Conservation (phyloP, 2,329 filamentous ascomycete genomes). For the Ilyonectria sp. region DNA sequence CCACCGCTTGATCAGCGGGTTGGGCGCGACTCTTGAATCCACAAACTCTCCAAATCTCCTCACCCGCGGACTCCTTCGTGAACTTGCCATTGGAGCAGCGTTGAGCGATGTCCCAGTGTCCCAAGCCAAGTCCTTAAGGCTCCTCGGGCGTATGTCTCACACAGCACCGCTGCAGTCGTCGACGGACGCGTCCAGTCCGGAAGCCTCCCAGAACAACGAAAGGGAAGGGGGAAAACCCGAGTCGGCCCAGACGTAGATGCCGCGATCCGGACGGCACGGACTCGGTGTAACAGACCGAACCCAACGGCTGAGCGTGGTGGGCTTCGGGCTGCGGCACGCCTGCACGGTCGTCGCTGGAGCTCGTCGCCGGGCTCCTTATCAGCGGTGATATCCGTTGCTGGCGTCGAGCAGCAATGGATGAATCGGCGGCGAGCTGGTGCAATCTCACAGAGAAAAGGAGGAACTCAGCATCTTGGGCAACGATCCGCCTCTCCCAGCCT, state of each 20-base stretch:
- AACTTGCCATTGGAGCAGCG: constrained; percentile 26
- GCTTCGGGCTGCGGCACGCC: neutral
- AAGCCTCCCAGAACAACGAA: neutral
- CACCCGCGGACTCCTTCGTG: constrained; percentile 35
- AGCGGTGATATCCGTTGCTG: neutral
- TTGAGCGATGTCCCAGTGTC: neutral
- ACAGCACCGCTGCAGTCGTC: constrained; percentile 10
- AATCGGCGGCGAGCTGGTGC: constrained; percentile 3
- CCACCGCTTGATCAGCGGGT: constrained; percentile 61
- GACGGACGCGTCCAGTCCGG: constrained; percentile 13
- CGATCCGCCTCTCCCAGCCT: constrained; percentile 18
- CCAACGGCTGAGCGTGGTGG: constrained; percentile 13
- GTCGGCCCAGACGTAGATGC: constrained; percentile 31
- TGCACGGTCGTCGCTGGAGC: constrained; percentile 12
- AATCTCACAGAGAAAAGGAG: constrained; percentile 17
- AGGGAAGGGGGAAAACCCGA: constrained; percentile 15
- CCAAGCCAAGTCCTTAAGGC: constrained; percentile 1
- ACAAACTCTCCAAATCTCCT: constrained; percentile 48
- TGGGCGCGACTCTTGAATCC: constrained; percentile 43
- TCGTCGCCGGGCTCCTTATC: constrained; percentile 15
- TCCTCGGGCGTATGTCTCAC: constrained; percentile 4
- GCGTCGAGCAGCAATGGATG: neutral
- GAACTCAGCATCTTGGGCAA: constrained; percentile 26
- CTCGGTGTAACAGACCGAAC: constrained; percentile 38
- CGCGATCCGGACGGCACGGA: constrained; percentile 31